Evolutionary conservation across 768 basidiomycete species (phyloP).

Genomic region (Lentinula sp.): DNA sequence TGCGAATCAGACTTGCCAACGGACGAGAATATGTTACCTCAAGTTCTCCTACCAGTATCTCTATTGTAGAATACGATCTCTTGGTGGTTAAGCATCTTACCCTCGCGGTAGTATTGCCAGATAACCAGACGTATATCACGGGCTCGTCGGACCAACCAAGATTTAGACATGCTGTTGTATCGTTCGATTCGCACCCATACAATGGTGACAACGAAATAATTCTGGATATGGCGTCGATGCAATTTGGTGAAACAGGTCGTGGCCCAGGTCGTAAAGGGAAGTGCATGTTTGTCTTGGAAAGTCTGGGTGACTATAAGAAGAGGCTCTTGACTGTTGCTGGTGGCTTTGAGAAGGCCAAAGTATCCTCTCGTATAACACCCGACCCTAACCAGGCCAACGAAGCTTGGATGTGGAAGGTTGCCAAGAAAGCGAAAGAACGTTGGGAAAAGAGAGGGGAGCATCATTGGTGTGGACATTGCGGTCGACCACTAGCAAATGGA

Average conservation of each 20-base stretch:
- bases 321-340: neutral
- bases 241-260: constrained; percentile 16
- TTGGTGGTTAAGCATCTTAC: constrained; percentile 6
- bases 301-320: constrained; percentile 9
- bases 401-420: constrained; percentile 11
- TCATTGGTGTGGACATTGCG: constrained; percentile 17
- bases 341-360: neutral
- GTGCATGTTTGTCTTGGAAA: constrained; percentile 11
- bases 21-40: constrained; percentile 8
- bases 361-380: neutral
- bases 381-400: neutral
- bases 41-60: neutral
- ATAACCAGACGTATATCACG: constrained; percentile 5
- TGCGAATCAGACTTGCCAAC: constrained; percentile 10
- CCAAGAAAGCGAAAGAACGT: constrained; percentile 10
- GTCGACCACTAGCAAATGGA: neutral
- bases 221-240: constrained; percentile 14
- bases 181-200: neutral
- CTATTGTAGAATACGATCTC: constrained; percentile 5
- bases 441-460: constrained; percentile 6
- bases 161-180: constrained; percentile 13
- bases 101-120: constrained; percentile 1
- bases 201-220: neutral
- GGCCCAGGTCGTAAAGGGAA: constrained; percentile 9
- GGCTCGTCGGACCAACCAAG: constrained; percentile 5